These are phyloP conservation scores for Fraxinus platypoda DNA, from an alignment of 305 asterid species.

Conservation along the genomic window DNA sequence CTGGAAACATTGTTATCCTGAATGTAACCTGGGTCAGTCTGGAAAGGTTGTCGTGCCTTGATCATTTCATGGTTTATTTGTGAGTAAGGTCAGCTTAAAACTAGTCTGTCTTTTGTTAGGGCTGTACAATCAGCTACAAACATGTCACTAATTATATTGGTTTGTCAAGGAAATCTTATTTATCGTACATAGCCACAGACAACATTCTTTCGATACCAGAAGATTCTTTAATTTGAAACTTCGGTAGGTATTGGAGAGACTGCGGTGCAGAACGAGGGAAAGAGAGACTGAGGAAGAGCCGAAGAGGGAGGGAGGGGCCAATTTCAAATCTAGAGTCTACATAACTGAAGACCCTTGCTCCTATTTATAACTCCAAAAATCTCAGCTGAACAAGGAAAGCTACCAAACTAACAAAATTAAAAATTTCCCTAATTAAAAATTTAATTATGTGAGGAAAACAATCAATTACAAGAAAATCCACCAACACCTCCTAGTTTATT, in stretches of 20 bases:
- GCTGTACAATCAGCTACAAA: not conserved
- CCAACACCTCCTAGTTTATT: not conserved
- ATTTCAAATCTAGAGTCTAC: not conserved
- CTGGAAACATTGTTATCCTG: not conserved
- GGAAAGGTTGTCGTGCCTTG: not conserved
- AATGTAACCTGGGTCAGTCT: not conserved
- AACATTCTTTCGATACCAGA: not conserved
- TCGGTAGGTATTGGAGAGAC: not conserved
- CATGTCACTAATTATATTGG: not conserved
- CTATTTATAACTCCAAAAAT: not conserved
- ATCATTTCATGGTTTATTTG: not conserved
- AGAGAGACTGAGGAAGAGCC: not conserved
- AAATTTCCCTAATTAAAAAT: not conserved
- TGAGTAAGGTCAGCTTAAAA: not conserved
- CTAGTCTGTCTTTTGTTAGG: not conserved
- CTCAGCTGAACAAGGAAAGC: not conserved
- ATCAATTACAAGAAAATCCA: not conserved
- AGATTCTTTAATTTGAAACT: not conserved
- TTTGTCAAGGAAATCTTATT: not conserved
- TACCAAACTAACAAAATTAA: not conserved
- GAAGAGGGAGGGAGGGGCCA: not conserved
- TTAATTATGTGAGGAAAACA: not conserved
- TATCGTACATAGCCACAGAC: not conserved
- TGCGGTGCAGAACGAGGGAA: not conserved
- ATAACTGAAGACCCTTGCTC: not conserved